Base-by-base conservation (phyloP, 2,329 filamentous ascomycete species). In the Ophiosphaerella herpotricha region DNA sequence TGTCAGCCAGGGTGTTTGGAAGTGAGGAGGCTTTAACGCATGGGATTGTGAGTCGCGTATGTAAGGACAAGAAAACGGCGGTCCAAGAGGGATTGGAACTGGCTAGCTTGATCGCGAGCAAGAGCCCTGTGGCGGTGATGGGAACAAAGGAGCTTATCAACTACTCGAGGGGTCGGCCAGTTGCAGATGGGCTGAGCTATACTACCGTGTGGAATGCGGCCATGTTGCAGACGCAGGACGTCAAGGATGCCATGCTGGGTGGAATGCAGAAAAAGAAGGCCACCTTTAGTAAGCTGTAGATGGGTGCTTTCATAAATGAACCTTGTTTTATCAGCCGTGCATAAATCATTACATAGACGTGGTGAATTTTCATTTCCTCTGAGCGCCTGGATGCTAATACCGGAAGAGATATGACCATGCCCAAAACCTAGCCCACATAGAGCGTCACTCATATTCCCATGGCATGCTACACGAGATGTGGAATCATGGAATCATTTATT, bases 121-220 rank as follows among this genome's bases (percentile, higher is more conserved):
- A 97, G 82, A 94, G 89, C 66, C 93, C 93, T 0, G 86, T 97
- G 18, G 91, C 91, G 1, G 89, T 93, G 57, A 85, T 91, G 77
- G 87, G 89, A 5, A 96, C 91, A 7, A 96, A 96, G 78, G 89
- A 94, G 75, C 75, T 96, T 55, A 70, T 96, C 67, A 91, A 94
- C 73, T 90, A 87, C 67, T 88, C 87, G 31, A 82, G 90, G 63
- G 92, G 96, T 72, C 85, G 91, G 70, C 80, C 81, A 2, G 84
- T 96, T 24, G 83, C 82, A 39, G 91, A 96, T 61, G 90, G 85
- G 39, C 75, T 97, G 70, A 84, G 84, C 50, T 97, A 96, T 73
- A 96, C 92, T 4, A 82, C 84, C 9, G 81, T 94, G 1, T 97
- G 92, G 93, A 97, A 97, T 68, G 83, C 85, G 61, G 88, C 85